These are phyloP conservation scores for Iris pallida DNA, from an alignment of 116 monocot genomes.

Conservation along the genomic window DNA sequence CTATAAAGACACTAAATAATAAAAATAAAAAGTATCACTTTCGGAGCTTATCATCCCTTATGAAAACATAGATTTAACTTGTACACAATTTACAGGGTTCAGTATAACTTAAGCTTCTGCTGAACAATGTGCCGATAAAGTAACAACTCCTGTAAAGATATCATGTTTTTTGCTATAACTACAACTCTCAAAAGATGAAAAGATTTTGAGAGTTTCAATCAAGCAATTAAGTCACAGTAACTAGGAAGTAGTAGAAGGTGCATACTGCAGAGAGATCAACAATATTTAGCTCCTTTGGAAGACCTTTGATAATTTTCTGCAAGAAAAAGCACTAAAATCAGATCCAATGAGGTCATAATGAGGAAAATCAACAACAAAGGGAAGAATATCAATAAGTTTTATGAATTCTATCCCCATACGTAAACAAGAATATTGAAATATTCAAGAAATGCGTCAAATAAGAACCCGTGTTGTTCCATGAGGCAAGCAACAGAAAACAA, in stretches of 20 bases:
- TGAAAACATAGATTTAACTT: too few species aligned
- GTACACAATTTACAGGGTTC: too few species aligned
- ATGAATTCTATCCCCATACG: not conserved
- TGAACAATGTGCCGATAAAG: too few species aligned
- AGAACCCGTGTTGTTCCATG: slow-evolving; percentile 96
- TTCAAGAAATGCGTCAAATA: slow-evolving; percentile 1
- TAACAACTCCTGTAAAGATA: slow-evolving; percentile 67
- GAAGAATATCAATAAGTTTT: not conserved
- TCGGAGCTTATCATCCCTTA: too few species aligned
- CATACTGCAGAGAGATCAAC: slow-evolving; percentile 98
- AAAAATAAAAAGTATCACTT: too few species aligned
- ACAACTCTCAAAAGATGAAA: not conserved
- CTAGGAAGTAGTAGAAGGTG: slow-evolving; percentile 1
- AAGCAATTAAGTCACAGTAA: slow-evolving; percentile 7
- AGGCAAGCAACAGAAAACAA: slow-evolving; percentile 97
- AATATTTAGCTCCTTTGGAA: slow-evolving; percentile 66
- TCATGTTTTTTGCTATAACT: not conserved
- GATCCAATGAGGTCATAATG: not conserved
- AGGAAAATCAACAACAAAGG: not conserved
- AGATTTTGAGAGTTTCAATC: not conserved
- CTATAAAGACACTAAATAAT: too few species aligned
- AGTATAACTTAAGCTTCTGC: too few species aligned
- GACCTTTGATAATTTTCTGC: slow-evolving; percentile 87
- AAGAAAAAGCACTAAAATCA: slow-evolving; percentile 15
- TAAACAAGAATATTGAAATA: not conserved